Evolutionary conservation across 2,329 filamentous ascomycete species (phyloP), one percentile per base, ranked within the genome.

Genomic region (Chaetomium sp.): DNA sequence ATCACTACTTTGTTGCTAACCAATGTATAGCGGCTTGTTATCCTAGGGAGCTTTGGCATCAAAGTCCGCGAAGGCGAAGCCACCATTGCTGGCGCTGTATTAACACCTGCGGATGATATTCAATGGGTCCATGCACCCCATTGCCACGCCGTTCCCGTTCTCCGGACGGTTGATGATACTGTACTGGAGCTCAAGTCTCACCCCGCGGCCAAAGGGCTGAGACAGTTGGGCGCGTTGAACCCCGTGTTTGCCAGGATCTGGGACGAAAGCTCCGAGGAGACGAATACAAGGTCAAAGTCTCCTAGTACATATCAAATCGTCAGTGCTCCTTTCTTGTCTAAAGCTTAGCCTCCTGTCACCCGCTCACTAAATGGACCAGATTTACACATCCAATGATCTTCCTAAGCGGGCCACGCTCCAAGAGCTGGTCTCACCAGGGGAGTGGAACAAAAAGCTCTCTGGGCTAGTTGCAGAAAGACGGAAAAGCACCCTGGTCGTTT

Each of bases 1-100:
- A 9, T 12, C 8, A n/a, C 6, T 11, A n/a, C 40, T 32, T 38
- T 42, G 12, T 63, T 69, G 44, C 70, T 57, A 11, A 3, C n/a
- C 6, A 27, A 27, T 27, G 19, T 1, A 49, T 50, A 86, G 82
- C 79, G 83, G 12, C 72, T 87, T 42, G 73, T 84, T 4, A 70
- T 86, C 7, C 71, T 89, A 9, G 89, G 89, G 1, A 84, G 81
- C 64, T 94, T 84, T 68, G 81, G 84, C 12, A 67, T 92, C 35
- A 74, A 74, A 10, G 77, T 92, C 0, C 64, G 74, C 7, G 75
- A 75, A 52, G 89, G 89, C 2, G 76, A 83, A 44, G 72, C 87
- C 32, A 84, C 80, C 1, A 68, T 92, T 33, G 79, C 82, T 11
- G 87, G 88, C 12, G 83, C 87, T 6, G 79, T 76, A 6, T 67